Evolutionary conservation across 257 asterid species (phyloP).

Genomic region (Nicotiana attenuata): DNA sequence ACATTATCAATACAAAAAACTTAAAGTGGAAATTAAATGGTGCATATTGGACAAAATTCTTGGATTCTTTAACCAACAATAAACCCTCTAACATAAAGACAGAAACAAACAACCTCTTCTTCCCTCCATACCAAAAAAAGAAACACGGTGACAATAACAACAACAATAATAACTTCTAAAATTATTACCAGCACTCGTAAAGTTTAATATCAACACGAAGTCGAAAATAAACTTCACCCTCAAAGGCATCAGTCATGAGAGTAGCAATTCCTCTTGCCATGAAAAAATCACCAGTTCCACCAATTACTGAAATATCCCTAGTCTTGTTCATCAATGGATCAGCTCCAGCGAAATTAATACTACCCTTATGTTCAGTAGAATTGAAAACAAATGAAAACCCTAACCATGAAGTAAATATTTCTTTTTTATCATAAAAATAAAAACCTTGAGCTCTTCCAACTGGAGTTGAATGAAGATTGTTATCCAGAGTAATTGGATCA

Average conservation of each 20-base stretch:
- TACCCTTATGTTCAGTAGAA: slow-evolving; percentile 48
- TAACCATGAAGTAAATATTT: slow-evolving; percentile 51
- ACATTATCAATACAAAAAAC: not conserved
- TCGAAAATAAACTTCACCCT: slow-evolving; percentile 68
- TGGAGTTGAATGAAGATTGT: slow-evolving; percentile 52
- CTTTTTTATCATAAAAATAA: slow-evolving; percentile 51
- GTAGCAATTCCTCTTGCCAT: slow-evolving; percentile 84
- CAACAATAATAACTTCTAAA: not conserved
- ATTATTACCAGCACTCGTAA: slow-evolving; percentile 63
- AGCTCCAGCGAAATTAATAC: slow-evolving; percentile 63
- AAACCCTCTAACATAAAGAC: not conserved
- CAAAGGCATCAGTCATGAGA: slow-evolving; percentile 57
- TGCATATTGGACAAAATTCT: not conserved
- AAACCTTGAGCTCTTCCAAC: slow-evolving; percentile 83
- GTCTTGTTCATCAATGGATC: slow-evolving; percentile 75
- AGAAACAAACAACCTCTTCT: not conserved
- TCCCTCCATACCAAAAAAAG: not conserved
- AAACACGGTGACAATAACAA: not conserved
- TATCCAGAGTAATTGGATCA: slow-evolving; percentile 72
- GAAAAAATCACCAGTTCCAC: slow-evolving; percentile 89
- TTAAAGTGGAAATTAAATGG: no score
- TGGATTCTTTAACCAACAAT: not conserved
- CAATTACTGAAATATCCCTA: slow-evolving; percentile 73
- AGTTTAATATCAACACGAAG: slow-evolving; percentile 52
- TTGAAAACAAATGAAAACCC: slow-evolving; percentile 68